Evolutionary conservation across 495 filamentous ascomycete species (phyloP).

Genomic region (Parachaetomium inaequale): DNA sequence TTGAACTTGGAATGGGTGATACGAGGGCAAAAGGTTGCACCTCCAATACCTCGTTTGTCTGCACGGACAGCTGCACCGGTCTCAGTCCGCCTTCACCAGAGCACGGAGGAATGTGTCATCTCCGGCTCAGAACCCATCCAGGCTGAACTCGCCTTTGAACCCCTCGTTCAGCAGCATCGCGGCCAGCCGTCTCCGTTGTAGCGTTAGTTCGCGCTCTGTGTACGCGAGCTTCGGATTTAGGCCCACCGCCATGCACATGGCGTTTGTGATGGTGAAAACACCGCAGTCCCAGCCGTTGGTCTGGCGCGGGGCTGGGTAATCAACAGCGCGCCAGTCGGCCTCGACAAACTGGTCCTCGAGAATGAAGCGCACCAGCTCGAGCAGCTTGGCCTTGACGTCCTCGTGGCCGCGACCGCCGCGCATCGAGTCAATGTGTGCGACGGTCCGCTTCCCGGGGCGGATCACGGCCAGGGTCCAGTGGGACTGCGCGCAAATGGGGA

Average conservation of each 20-base stretch:
- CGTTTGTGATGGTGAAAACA: slow-evolving; percentile 72
- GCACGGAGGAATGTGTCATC: background rate
- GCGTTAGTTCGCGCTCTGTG: slow-evolving; percentile 50
- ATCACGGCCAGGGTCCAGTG: slow-evolving; percentile 72
- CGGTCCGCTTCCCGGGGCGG: slow-evolving; percentile 55
- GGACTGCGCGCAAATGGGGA: slow-evolving; percentile 40
- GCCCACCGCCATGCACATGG: slow-evolving; percentile 63
- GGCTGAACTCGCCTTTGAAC: slow-evolving; percentile 48
- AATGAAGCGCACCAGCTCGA: slow-evolving; percentile 55
- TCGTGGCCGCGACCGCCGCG: slow-evolving; percentile 30
- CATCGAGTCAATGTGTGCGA: slow-evolving; percentile 76
- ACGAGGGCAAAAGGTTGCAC: too few species aligned
- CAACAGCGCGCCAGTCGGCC: slow-evolving; percentile 58
- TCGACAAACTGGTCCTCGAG: slow-evolving; percentile 55
- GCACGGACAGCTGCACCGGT: too few species aligned
- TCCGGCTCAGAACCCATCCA: slow-evolving; percentile 29
- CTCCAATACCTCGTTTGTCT: too few species aligned
- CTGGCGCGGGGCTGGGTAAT: slow-evolving; percentile 52
- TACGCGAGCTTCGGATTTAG: slow-evolving; percentile 58
- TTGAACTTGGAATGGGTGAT: too few species aligned
- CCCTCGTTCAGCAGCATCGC: slow-evolving; percentile 67
- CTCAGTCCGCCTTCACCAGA: background rate
- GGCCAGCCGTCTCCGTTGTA: slow-evolving; percentile 61
- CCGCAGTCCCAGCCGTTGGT: slow-evolving; percentile 76
- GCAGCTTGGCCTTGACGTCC: slow-evolving; percentile 20